Evolutionary conservation across 768 basidiomycete genomes (phyloP).

Genomic region (Boletus rufocinnamomeus): DNA sequence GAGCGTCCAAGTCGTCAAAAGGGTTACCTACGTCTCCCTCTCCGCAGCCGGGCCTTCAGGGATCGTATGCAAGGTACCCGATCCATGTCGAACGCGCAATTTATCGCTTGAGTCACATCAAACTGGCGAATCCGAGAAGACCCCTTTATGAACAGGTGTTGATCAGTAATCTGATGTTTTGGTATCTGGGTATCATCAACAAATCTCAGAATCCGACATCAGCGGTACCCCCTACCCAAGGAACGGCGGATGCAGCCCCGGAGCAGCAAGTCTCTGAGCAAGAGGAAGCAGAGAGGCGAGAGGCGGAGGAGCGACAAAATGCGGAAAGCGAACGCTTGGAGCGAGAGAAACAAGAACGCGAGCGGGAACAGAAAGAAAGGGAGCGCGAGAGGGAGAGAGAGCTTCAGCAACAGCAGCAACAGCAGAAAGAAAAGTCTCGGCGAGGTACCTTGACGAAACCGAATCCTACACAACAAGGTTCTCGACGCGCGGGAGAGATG

Average conservation of each 20-base stretch:
- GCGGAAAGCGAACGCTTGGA: slow-evolving; percentile 47
- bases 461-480: slow-evolving; percentile 46
- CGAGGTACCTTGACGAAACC: slow-evolving; percentile 69
- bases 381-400: slow-evolving; percentile 31
- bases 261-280: slow-evolving; percentile 36
- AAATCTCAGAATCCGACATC: slow-evolving; percentile 64
- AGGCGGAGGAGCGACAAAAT: slow-evolving; percentile 41
- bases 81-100: slow-evolving; percentile 99
- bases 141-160: slow-evolving; percentile 96
- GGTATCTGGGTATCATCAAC: slow-evolving; percentile 98
- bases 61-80: slow-evolving; percentile 78
- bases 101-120: slow-evolving; percentile 97
- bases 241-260: slow-evolving; percentile 19
- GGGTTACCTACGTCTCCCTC: slow-evolving; percentile 60
- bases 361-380: slow-evolving; percentile 48
- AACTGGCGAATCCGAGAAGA: slow-evolving; percentile 93
- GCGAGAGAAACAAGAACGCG: slow-evolving; percentile 57
- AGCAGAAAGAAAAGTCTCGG: slow-evolving; percentile 42
- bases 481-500: slow-evolving; percentile 76
- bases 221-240: slow-evolving; percentile 39
- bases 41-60: slow-evolving; percentile 44
- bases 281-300: slow-evolving; percentile 41
- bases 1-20: slow-evolving; percentile 80
- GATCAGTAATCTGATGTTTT: slow-evolving; percentile 96
- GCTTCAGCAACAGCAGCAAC: slow-evolving; percentile 37